A percentile compares a stretch with the other conserved stretches of the same genome.
These are phyloP conservation scores for Fusarium sp. DNA, from an alignment of 2,329 filamentous ascomycete species.

Conservation along the genomic window DNA sequence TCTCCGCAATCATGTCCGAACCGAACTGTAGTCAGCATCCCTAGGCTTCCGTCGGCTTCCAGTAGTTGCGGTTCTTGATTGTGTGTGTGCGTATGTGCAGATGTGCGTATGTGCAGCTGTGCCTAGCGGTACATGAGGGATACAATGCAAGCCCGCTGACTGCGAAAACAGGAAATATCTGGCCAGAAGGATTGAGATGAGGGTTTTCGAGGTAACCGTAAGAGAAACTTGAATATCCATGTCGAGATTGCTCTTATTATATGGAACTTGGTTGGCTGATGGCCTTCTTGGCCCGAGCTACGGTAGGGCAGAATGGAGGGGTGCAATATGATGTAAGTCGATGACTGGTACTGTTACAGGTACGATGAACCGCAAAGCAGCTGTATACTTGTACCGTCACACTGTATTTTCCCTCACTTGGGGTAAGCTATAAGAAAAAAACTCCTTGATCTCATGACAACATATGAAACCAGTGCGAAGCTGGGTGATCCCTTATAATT, in stretches of 20 bases:
- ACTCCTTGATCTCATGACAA: background rate
- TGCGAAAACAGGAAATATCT: background rate
- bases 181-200: background rate
- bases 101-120: slow-evolving; percentile 6
- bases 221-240: background rate
- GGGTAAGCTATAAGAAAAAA: background rate
- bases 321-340: slow-evolving; percentile 20
- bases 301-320: slow-evolving; percentile 22
- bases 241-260: background rate
- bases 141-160: slow-evolving; percentile 4
- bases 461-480: background rate
- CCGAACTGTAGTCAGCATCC: slow-evolving; percentile 10
- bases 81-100: background rate
- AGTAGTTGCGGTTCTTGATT: background rate
- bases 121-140: background rate
- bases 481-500: background rate
- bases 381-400: background rate
- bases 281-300: background rate
- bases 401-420: background rate
- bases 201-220: background rate
- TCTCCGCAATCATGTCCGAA: slow-evolving; percentile 14
- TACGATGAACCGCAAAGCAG: slow-evolving; percentile 1
- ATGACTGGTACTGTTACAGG: background rate
- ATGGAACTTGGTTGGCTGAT: slow-evolving; percentile 2
- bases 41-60: slow-evolving; percentile 25